Evolutionary conservation across 2,329 filamentous ascomycete genomes (phyloP), one percentile per base, ranked within the genome.

Genomic region (Lachnellula cervina): DNA sequence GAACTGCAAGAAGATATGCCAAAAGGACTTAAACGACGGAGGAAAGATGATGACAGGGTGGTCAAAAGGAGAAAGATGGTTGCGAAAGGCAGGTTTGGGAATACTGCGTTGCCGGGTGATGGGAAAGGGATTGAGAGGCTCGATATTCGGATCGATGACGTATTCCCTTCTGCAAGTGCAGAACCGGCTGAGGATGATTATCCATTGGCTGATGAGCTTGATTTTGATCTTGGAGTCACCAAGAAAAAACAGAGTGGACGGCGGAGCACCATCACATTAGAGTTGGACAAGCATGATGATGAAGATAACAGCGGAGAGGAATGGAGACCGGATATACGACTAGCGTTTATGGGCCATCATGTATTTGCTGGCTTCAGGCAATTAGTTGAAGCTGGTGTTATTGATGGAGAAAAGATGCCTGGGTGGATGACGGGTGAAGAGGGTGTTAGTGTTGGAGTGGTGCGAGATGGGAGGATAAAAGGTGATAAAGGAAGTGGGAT

Each of bases 351-450:
- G 40, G 91, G 91, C 0, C 71, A 79, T 0, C 89, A 96, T 68
- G 84, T 96, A 2, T 93, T 95, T 72, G 86, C 86, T 0, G 91
- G 91, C 0, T 78, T 96, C 23, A 80, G 89, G 48, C 83, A 87
- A 66, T 77, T 96, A 34, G 87, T 93, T 0, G 90, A 95, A 70
- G 74, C 82, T 16, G 90, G 89, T 0, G 78, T 89, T 50, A 76
- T 96, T 25, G 84, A 95, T 67, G 87, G 89, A 1, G 80, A 85
- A 65, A 81, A 77, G 53, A 92, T 95, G 87, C 90, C 91, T 0
- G 88, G 88, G 0, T 96, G 90, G 90, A 87, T 96, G 86, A 94
- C 90, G 1, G 91, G 90, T 2, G 90, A 96, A 66, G 88, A 90
- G 45, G 88, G 86, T 0, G 84, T 94, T 5, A 94, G 88, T 52